Base-by-base conservation (phyloP, 257 asterid species). In the Parsonsia alboflavescens region DNA sequence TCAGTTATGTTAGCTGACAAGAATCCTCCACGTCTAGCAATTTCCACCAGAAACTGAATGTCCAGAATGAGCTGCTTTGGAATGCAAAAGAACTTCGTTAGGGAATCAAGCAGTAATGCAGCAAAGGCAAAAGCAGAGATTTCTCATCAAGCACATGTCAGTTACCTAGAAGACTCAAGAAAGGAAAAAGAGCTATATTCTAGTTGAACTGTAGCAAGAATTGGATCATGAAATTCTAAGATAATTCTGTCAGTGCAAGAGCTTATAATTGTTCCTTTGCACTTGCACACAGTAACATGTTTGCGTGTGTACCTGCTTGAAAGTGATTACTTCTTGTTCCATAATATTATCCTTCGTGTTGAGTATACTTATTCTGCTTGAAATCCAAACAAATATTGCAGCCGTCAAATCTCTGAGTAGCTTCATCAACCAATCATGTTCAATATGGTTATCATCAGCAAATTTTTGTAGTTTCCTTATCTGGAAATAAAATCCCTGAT, bases 21-120 rank as follows among this genome's bases (percentile, higher is more conserved):
- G 82, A 79, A 88, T 26, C 86, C 89, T 24, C 91, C 91, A 9
- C 73, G 56, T 79, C 87, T 86, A 58, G 91, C 95, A 59, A 86
- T 84, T 78, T 88, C 95, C 75, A 87, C 89, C 84, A 92, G 81
- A 74, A 92, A 92, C 67, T 87, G 89, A 5, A 81, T 68, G 80
- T 92, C 93, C 72, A 92, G 70, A 30, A 79, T 82, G 49, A 86
- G 64, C 97, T 88, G 91, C 72, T 66, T 70, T n/a, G 22, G 39
- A 45, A 66, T 62, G n/a, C n/a, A 69, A 71, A 33, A 76, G 21
- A 53, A 26, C n/a, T 53, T 66, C 33, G 75, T 39, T 49, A 50
- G 64, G 58, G 59, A 69, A 48, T 7, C 49, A 50, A 36, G 48
- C 45, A 39, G 41, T 26, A 39, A 21, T 59, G 36, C 15, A 54